phyloP scores from a whole-genome alignment of 441 rosid genomes.

The Aquilaria agallochum region DNA sequence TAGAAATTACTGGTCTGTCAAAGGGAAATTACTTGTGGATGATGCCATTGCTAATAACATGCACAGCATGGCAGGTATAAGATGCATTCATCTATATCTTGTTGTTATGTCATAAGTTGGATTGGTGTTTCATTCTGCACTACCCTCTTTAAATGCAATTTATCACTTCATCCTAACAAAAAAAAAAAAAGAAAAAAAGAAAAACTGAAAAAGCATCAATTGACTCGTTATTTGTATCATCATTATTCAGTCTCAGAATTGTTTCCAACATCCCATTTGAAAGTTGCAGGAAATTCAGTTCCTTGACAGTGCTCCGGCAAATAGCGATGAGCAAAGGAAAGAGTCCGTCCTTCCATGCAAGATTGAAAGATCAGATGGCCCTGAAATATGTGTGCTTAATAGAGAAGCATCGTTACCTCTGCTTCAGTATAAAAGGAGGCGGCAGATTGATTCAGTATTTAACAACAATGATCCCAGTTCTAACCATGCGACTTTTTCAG shows the following conservation, averaged over 20 bases:
- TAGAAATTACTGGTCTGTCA: too few species aligned
- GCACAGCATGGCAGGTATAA: too few species aligned
- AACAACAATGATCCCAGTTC: constrained; percentile 28
- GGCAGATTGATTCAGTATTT: constrained; percentile 22
- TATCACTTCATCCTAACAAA: background rate
- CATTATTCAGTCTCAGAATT: background rate
- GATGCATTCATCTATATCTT: too few species aligned
- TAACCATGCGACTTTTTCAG: constrained; percentile 41
- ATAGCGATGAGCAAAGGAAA: constrained; percentile 37
- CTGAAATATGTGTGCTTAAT: constrained; percentile 46
- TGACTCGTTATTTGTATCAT: background rate
- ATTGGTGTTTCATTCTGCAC: background rate
- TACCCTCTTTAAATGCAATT: constrained; percentile 2
- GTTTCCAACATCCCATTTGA: constrained; percentile 10
- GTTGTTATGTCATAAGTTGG: too few species aligned
- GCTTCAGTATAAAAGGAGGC: constrained; percentile 70
- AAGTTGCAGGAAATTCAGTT: constrained; percentile 39
- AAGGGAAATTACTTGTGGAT: too few species aligned
- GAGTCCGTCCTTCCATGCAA: constrained; percentile 41
- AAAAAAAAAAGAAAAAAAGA: background rate
- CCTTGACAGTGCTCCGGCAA: constrained; percentile 19
- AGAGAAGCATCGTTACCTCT: constrained; percentile 62
- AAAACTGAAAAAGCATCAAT: background rate
- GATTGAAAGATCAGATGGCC: constrained; percentile 45
- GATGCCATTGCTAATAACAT: too few species aligned